Conservation (phyloP, 345 rosid genomes). For the Geranium brycei region DNA sequence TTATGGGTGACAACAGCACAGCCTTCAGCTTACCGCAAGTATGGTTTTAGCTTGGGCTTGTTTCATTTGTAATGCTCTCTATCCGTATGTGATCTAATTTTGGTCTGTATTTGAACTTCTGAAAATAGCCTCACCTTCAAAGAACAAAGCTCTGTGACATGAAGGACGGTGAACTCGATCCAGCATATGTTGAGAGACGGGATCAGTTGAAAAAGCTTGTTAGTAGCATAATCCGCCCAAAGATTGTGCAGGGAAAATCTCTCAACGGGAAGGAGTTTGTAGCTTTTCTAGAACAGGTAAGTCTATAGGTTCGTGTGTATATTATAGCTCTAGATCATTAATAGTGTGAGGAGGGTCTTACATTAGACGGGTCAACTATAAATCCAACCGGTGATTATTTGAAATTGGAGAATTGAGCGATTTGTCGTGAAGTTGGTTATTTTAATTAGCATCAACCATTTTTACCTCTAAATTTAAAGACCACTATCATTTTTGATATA, state of each 20-base stretch:
- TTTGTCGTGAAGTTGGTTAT: too few species aligned
- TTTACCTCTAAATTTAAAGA: too few species aligned
- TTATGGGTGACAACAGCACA: constrained; percentile 96
- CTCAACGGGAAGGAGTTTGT: constrained; percentile 90
- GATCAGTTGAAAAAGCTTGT: constrained; percentile 75
- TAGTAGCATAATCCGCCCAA: constrained; percentile 65
- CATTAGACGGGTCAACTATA: neutral
- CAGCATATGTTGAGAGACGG: constrained; percentile 64
- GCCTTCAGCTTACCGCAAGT: constrained; percentile 98
- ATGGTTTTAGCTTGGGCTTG: constrained; percentile 17
- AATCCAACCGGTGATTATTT: too few species aligned
- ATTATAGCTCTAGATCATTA: neutral
- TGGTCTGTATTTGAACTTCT: constrained; percentile 12
- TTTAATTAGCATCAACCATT: too few species aligned
- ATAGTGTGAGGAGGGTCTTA: neutral
- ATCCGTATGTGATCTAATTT: constrained; percentile 11
- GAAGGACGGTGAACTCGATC: constrained; percentile 84
- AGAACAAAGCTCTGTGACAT: constrained; percentile 95
- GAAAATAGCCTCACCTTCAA: constrained; percentile 68
- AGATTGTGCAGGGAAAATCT: constrained; percentile 81
- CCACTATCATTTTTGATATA: too few species aligned
- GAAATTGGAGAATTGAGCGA: too few species aligned
- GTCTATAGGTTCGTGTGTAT: neutral
- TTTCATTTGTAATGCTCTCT: neutral
- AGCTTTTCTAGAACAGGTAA: constrained; percentile 83